A percentile compares a stretch with the other conserved stretches of the same genome.
Conservation (phyloP, 345 rosid genomes). For the Salix koriyanagi region DNA sequence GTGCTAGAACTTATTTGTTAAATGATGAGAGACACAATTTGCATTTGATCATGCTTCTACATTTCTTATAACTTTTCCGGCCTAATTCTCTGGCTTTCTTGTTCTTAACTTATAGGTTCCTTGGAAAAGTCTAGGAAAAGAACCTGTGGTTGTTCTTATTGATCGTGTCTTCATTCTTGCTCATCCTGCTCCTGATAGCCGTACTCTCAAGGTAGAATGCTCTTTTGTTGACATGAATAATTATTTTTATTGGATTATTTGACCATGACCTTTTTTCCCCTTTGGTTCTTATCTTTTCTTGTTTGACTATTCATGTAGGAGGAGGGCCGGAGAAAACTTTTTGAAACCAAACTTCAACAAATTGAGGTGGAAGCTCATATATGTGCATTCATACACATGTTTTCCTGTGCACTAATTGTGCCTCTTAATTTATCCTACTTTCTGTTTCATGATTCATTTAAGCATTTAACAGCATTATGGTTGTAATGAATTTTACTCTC, state of each 20-base stretch:
- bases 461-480: background rate
- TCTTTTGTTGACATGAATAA: constrained; percentile 13
- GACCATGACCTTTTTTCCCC: constrained; percentile 3
- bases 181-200: constrained; percentile 63
- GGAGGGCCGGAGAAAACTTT: constrained; percentile 76
- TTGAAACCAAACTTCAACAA: constrained; percentile 87
- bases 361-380: constrained; percentile 57
- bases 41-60: background rate
- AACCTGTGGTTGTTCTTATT: constrained; percentile 87
- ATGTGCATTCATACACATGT: too few species aligned
- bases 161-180: constrained; percentile 94
- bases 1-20: too few species aligned
- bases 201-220: constrained; percentile 50
- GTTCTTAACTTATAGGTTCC: constrained; percentile 60
- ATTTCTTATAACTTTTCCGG: background rate
- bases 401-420: background rate
- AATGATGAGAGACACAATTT: too few species aligned
- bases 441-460: background rate
- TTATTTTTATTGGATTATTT: constrained; percentile 4
- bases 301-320: constrained; percentile 41
- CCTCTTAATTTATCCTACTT: background rate
- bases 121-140: constrained; percentile 96
- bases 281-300: constrained; percentile 5
- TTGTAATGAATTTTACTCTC: background rate
- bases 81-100: constrained; percentile 5